Base-by-base conservation (phyloP, 2,329 filamentous ascomycete species). In the Colletotrichum nymphaeae region DNA sequence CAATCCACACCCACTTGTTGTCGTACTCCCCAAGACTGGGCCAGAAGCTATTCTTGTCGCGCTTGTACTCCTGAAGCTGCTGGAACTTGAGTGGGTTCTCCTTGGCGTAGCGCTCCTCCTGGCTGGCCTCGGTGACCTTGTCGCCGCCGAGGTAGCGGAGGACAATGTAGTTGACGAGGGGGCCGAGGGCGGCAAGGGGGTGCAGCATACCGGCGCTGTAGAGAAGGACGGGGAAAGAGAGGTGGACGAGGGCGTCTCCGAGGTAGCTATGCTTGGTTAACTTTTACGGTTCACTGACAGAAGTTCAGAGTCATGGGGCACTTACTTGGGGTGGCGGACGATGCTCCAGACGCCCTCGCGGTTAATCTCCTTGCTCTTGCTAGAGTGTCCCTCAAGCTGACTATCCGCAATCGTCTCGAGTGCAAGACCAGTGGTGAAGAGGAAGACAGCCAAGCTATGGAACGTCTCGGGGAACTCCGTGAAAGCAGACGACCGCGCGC, bases 301-400 rank as follows among this genome's bases (percentile, higher is more conserved):
- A 58, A 28, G 24, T 7, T 2, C 4, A 6, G 22, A 19, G 42
- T 4, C 16, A 42, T 19, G 32, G 35, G 11, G 9, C n/a, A 82
- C 87, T 79, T 83, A 91, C 89, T 91, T 91, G 0, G 90, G 90
- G 80, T 91, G 89, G 62, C 90, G 82, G 30, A 91, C 89, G 37
- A 91, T 85, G 76, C 88, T 89, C 88, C 89, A 91, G 35, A 92
- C 90, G 14, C 89, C 89, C n/a, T 88, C 84, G 16, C 86, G 85
- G 19, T 83, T 82, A 26, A 85, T 79, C 57, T 82, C 81, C 73
- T 86, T 86, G 56, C 60, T 73, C 67, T 71, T 66, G 24, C 22
- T 55, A 4, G 71, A 60, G 78, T 90, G 88, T 42, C 83, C 77
- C 58, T 87, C 86, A 16, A 91, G 81, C 77, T 91, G 89, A 60